phyloP scores from a whole-genome alignment of 2,329 filamentous ascomycete genomes.

The Fonsecaea monophora region DNA sequence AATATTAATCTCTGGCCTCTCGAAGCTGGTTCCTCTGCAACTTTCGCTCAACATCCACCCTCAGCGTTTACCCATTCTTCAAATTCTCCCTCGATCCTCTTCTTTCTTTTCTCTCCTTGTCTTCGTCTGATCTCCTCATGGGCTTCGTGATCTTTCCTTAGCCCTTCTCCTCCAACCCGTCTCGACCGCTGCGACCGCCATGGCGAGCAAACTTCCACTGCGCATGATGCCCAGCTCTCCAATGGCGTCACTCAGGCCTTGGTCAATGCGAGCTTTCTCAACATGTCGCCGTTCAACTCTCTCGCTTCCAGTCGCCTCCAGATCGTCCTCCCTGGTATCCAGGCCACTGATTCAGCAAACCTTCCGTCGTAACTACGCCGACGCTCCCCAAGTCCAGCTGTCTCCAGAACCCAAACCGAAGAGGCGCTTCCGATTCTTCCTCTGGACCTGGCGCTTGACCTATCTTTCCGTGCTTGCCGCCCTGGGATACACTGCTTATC shows the following conservation, averaged over 20 bases:
- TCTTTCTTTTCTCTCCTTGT: neutral
- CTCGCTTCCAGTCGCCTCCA: slow-evolving; percentile 20
- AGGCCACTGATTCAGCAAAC: slow-evolving; percentile 45
- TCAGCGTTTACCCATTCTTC: neutral
- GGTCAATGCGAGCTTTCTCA: slow-evolving; percentile 30
- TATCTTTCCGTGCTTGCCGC: slow-evolving; percentile 76
- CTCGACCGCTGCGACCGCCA: slow-evolving; percentile 22
- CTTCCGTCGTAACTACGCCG: slow-evolving; percentile 59
- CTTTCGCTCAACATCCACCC: slow-evolving; percentile 14
- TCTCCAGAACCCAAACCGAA: slow-evolving; percentile 50
- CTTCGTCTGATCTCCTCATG: slow-evolving; percentile 7
- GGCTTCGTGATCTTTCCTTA: slow-evolving; percentile 18
- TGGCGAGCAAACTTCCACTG: slow-evolving; percentile 38
- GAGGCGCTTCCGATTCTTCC: slow-evolving; percentile 72
- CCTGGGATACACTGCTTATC: slow-evolving; percentile 75
- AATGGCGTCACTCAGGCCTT: slow-evolving; percentile 34
- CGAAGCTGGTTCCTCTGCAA: neutral
- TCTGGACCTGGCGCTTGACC: slow-evolving; percentile 82
- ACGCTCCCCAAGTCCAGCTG: slow-evolving; percentile 52
- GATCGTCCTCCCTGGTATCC: slow-evolving; percentile 24
- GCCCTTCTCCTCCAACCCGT: neutral
- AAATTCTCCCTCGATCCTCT: neutral
- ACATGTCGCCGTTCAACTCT: slow-evolving; percentile 20
- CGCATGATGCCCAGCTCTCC: slow-evolving; percentile 32
- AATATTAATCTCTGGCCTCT: slow-evolving; percentile 3